Conservation (phyloP, 2,329 filamentous ascomycete genomes). For the Alternaria viburni region DNA sequence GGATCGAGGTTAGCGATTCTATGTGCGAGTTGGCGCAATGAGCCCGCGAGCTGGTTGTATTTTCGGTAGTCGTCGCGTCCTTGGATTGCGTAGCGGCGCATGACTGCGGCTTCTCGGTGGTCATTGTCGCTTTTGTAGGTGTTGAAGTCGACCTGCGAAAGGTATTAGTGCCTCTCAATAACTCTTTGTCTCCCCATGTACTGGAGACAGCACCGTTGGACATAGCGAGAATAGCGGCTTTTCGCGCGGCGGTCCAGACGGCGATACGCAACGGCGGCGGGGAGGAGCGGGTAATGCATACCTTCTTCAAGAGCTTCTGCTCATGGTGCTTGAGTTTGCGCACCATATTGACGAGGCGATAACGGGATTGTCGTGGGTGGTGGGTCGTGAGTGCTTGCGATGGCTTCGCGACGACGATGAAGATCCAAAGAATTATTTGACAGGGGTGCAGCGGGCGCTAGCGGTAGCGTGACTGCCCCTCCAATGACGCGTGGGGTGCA, state of each 20-base stretch:
- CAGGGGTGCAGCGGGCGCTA: conserved; percentile 19
- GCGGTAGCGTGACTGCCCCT: conserved; percentile 15
- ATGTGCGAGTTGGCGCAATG: conserved; percentile 89
- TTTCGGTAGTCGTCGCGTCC: conserved; percentile 77
- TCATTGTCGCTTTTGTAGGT: conserved; percentile 88
- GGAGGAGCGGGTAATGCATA: background rate
- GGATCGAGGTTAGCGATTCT: conserved; percentile 81
- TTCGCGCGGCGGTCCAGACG: background rate
- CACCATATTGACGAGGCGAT: conserved; percentile 67
- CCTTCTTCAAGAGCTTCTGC: conserved; percentile 85
- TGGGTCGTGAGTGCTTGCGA: background rate
- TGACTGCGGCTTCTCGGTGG: conserved; percentile 81
- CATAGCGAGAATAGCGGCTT: background rate
- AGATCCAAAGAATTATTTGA: conserved; percentile 23
- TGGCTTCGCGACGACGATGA: conserved; percentile 6
- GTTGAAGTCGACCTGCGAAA: conserved; percentile 77
- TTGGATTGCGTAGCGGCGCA: conserved; percentile 88
- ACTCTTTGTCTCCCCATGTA: background rate
- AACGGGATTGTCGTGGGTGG: background rate
- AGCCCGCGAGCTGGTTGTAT: conserved; percentile 58
- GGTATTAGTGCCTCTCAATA: background rate
- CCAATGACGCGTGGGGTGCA: conserved; percentile 16
- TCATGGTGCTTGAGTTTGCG: conserved; percentile 94
- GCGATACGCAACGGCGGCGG: background rate
- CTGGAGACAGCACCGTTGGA: background rate